Base-by-base conservation (phyloP, 805 yeast species). In the Millerago galiae region DNA sequence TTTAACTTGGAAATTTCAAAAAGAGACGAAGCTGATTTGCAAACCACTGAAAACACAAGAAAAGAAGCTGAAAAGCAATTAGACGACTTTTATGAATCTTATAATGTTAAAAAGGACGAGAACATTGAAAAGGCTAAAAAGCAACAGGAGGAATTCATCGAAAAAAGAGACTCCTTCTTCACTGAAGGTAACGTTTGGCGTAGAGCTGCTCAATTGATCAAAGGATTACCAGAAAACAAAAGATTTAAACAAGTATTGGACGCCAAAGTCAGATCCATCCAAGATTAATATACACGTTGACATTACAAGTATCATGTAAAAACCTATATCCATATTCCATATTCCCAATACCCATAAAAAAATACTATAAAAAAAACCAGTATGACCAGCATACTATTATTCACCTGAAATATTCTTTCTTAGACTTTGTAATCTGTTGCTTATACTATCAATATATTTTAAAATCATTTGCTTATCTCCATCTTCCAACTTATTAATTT, bases 11-110 rank as follows among this genome's bases (percentile, higher is more conserved):
- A 89, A 61, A 81, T 91, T 47, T 69, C 74, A 41, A 78, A 85
- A 56, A 77, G 95, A 58, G 98, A 91, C 57, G 81, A 74, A 52
- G 77, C 77, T 49, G 81, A 83, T 53, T 68, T 67, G 16, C 68
- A 76, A 52, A 83, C 77, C 60, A 76, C 83, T 57, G 68, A 68
- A 26, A 87, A 80, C 46, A 72, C 88, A 45, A 75, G 83, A 43
- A 74, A 77, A 40, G 81, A 82, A 48, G 98, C 98, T 9, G 77
- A 78, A 56, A 79, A 80, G 60, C 81, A 88, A 41, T 78, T 89
- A 56, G 96, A 91, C 61, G 95, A 85, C 50, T 91, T 91, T 63
- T 91, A 91, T 63, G 95, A 87, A 54, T 82, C 81, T 58, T 91
- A 91, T 71, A 89, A 87, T 67, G 70, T 73, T 58, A 90, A 90